phyloP scores from a whole-genome alignment of 2,329 filamentous ascomycete genomes.

The Colletotrichum kahawae region DNA sequence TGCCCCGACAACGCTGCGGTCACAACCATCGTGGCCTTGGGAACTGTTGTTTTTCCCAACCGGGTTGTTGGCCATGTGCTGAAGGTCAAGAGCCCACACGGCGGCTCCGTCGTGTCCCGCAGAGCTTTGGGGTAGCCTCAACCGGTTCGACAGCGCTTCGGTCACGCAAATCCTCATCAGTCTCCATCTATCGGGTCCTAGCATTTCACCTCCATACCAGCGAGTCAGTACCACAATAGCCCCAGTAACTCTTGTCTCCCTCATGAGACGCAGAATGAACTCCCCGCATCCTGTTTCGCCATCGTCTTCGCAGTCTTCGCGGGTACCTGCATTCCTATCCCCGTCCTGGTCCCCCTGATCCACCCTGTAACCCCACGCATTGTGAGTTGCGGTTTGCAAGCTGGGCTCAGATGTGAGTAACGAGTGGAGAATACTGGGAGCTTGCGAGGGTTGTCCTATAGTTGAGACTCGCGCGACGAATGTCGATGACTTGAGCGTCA shows the following conservation, averaged over 20 bases:
- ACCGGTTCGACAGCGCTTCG: constrained; percentile 57
- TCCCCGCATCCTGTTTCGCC: constrained; percentile 65
- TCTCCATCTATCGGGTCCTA: constrained; percentile 66
- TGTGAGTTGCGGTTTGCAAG: constrained; percentile 62
- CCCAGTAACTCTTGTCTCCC: constrained; percentile 54
- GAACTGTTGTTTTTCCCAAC: constrained; percentile 26
- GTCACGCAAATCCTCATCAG: constrained; percentile 64
- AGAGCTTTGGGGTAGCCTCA: constrained; percentile 35
- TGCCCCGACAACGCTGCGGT: constrained; percentile 55
- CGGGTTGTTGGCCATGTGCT: constrained; percentile 50
- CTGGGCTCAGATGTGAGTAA: constrained; percentile 54
- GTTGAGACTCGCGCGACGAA: constrained; percentile 61
- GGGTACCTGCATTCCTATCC: constrained; percentile 27
- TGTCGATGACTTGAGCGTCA: constrained; percentile 58
- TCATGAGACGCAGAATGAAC: constrained; percentile 59
- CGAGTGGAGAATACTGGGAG: constrained; percentile 47
- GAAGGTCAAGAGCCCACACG: constrained; percentile 65
- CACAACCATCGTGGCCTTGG: constrained; percentile 25
- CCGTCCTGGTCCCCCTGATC: neutral
- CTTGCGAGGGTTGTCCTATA: constrained; percentile 42
- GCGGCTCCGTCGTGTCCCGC: constrained; percentile 48
- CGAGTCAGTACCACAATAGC: constrained; percentile 63
- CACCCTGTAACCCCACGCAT: constrained; percentile 59
- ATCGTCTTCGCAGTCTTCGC: constrained; percentile 62
- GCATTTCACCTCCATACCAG: constrained; percentile 67